These are phyloP conservation scores for Chlorella vulgaris DNA, from an alignment of 139 green algal genomes.

Conservation along the genomic window DNA sequence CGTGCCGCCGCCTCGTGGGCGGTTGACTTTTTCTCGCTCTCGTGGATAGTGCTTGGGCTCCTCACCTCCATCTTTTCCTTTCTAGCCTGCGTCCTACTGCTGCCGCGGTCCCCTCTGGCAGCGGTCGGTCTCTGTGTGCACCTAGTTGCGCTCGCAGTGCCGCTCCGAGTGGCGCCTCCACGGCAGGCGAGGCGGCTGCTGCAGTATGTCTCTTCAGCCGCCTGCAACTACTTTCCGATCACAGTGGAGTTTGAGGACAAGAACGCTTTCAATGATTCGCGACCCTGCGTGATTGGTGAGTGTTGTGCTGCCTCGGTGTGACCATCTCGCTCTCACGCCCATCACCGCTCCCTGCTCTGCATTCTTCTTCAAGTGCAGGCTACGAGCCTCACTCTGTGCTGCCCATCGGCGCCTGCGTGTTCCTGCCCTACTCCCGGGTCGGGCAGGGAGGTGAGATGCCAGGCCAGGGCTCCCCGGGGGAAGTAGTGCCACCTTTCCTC, in stretches of 20 bases:
- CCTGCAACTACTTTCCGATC: constrained; percentile 24
- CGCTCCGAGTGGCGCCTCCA: not conserved
- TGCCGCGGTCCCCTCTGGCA: constrained; percentile 4
- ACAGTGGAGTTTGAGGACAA: constrained; percentile 15
- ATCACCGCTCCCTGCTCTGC: too few relatives aligned
- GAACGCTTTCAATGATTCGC: not conserved
- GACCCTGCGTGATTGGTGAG: not conserved
- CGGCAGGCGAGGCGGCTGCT: not conserved
- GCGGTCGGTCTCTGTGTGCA: not conserved
- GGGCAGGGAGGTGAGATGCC: too few relatives aligned
- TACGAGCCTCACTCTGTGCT: constrained; percentile 51
- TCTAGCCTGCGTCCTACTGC: not conserved
- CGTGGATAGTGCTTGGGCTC: not conserved
- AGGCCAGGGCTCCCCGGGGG: too few relatives aligned
- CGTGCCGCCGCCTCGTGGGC: not conserved
- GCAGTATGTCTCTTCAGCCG: not conserved
- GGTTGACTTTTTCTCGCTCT: not conserved
- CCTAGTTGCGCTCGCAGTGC: not conserved
- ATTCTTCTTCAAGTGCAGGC: constrained; percentile 4
- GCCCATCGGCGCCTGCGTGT: constrained; percentile 29
- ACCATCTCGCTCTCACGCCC: too few relatives aligned
- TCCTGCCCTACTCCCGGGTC: not conserved
- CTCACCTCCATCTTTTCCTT: not conserved
- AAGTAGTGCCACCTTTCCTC: not conserved
- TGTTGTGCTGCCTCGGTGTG: too few relatives aligned